Evolutionary conservation across 1,139 yeast genomes (phyloP).

Genomic region (Hemisphaericaspora xylofermentans): DNA sequence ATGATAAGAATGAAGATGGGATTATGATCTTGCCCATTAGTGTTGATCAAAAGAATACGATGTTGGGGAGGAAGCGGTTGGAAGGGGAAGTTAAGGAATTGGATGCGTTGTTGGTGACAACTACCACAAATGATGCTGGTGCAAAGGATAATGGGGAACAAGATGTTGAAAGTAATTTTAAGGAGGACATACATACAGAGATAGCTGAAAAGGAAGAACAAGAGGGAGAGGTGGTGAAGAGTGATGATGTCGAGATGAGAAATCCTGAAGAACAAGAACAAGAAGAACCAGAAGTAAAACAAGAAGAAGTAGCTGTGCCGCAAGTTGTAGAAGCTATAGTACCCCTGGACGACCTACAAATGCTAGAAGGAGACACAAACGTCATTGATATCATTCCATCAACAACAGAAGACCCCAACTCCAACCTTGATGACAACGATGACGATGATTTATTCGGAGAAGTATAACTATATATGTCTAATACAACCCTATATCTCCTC

Average conservation of each 20-base stretch:
- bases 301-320: not conserved
- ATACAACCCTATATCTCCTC: slow-evolving; percentile 56
- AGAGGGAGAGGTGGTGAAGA: not conserved
- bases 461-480: slow-evolving; percentile 1
- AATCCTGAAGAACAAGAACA: not conserved
- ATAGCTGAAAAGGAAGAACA: no score
- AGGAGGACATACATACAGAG: no score
- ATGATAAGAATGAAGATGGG: slow-evolving; percentile 43
- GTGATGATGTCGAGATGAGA: slow-evolving; percentile 3
- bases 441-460: slow-evolving; percentile 13
- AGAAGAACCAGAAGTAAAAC: slow-evolving; percentile 2
- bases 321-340: not conserved
- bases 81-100: slow-evolving; percentile 34
- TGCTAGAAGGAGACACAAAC: not conserved
- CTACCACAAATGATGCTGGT: slow-evolving; percentile 7
- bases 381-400: not conserved
- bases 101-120: slow-evolving; percentile 20
- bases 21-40: slow-evolving; percentile 58
- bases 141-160: not conserved
- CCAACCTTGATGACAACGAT: slow-evolving; percentile 4
- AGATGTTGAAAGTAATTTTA: not conserved
- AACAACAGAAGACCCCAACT: no score
- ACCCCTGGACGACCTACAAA: no score
- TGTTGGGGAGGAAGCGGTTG: slow-evolving; percentile 52
- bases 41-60: slow-evolving; percentile 62